A percentile compares a stretch with the other conserved stretches of the same genome.
These are phyloP conservation scores for Fusarium circinatum DNA, from an alignment of 2,329 filamentous ascomycete genomes.

Conservation along the genomic window DNA sequence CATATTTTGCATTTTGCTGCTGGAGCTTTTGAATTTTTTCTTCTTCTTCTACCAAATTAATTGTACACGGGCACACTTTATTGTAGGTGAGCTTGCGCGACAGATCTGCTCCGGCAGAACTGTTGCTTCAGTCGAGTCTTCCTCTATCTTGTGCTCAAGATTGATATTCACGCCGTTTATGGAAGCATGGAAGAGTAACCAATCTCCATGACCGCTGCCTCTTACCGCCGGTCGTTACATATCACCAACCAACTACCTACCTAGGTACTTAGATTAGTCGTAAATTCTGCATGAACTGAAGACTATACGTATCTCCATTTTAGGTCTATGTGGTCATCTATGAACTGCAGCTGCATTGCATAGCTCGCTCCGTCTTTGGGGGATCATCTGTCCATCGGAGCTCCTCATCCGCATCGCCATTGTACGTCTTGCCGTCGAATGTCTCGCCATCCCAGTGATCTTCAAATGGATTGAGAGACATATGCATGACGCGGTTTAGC, in stretches of 20 bases:
- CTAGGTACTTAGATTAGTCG: constrained; percentile 7
- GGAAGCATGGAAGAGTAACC: constrained; percentile 73
- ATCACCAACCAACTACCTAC: constrained; percentile 15
- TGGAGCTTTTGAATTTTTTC: constrained; percentile 32
- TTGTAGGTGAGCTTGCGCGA: constrained; percentile 74
- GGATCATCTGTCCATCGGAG: constrained; percentile 87
- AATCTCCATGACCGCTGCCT: constrained; percentile 70
- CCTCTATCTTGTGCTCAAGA: constrained; percentile 81
- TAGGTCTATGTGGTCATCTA: constrained; percentile 51
- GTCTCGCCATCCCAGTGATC: constrained; percentile 73
- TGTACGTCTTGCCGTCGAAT: constrained; percentile 60
- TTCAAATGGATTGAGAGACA: constrained; percentile 85
- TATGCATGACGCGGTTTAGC: constrained; percentile 79
- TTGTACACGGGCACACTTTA: constrained; percentile 77
- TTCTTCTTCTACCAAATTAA: constrained; percentile 57
- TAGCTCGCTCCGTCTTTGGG: constrained; percentile 77
- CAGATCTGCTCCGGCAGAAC: constrained; percentile 50
- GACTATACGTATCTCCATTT: background rate
- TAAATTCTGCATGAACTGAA: constrained; percentile 2
- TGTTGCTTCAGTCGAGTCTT: constrained; percentile 68
- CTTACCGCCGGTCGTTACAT: constrained; percentile 82
- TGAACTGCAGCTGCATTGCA: constrained; percentile 97
- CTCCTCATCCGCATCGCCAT: constrained; percentile 77
- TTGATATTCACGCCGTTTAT: constrained; percentile 71
- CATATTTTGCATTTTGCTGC: constrained; percentile 36